phyloP scores from a whole-genome alignment of 306 rosid species.

The Malus sieversii region DNA sequence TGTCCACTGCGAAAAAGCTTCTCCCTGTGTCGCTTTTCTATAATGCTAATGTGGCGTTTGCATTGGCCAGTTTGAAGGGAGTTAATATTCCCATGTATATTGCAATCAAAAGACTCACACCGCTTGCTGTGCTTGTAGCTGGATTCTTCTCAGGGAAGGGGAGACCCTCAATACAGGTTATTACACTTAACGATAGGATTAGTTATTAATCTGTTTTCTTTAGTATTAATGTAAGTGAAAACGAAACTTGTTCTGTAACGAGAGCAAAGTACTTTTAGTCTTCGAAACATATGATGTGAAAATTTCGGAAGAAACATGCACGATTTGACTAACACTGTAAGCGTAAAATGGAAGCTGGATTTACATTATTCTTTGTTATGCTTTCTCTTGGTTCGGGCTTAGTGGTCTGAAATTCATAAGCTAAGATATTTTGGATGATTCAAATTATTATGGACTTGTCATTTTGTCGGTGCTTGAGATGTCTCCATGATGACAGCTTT shows the following conservation, averaged over 20 bases:
- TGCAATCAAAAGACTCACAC: constrained; percentile 96
- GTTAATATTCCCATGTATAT: constrained; percentile 96
- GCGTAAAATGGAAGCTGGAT: not conserved
- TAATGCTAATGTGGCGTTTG: constrained; percentile 93
- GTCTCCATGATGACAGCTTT: not conserved
- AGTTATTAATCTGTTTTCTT: not conserved
- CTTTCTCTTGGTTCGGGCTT: not conserved
- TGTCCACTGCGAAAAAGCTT: constrained; percentile 65
- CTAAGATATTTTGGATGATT: not conserved
- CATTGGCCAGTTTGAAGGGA: constrained; percentile 95
- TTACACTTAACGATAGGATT: not conserved
- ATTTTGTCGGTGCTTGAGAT: not conserved
- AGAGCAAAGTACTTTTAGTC: not conserved
- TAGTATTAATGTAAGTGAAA: not conserved
- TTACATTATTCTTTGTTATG: not conserved
- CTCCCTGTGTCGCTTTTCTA: constrained; percentile 76
- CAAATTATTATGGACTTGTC: not conserved
- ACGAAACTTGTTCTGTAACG: not conserved
- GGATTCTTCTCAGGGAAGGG: constrained; percentile 73
- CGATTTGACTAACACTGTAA: not conserved
- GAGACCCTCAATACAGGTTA: constrained; percentile 64
- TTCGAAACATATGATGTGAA: not conserved
- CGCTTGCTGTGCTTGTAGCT: constrained; percentile 79
- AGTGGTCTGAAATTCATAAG: not conserved
- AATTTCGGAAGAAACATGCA: not conserved